Evolutionary conservation across 2,329 filamentous ascomycete species (phyloP).

Genomic region (Hypoxylon sp.): DNA sequence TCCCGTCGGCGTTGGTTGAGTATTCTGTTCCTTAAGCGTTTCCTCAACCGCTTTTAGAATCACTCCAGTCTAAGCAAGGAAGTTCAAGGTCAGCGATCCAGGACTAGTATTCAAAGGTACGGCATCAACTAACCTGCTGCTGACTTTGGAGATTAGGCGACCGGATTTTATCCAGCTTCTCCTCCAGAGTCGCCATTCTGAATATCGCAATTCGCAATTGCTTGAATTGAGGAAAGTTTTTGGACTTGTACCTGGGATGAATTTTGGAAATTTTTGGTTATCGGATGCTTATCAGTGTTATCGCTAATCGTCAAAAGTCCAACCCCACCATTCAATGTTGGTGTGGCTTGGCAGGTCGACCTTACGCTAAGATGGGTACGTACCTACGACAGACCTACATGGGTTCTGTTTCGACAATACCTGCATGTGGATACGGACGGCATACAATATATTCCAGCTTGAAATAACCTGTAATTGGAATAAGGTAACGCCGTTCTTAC

Average conservation of each 20-base stretch:
- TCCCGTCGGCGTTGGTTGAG: constrained; percentile 85
- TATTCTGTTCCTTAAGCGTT: constrained; percentile 89
- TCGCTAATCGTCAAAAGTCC: constrained; percentile 43
- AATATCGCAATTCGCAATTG: constrained; percentile 44
- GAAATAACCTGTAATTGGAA: constrained; percentile 15
- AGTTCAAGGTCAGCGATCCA: constrained; percentile 37
- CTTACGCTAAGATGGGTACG: constrained; percentile 3
- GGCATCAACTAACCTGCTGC: constrained; percentile 77
- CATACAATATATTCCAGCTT: constrained; percentile 23
- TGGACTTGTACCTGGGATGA: too few relatives aligned
- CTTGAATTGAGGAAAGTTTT: constrained; percentile 33
- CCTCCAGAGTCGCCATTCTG: constrained; percentile 75
- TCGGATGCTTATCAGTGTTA: constrained; percentile 51
- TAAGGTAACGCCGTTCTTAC: background rate
- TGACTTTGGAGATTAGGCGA: constrained; percentile 96
- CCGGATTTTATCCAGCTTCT: constrained; percentile 97
- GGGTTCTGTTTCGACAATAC: background rate
- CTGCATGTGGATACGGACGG: background rate
- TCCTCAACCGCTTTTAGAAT: constrained; percentile 94
- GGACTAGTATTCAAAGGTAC: background rate
- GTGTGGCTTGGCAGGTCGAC: constrained; percentile 27
- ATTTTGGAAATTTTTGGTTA: constrained; percentile 51
- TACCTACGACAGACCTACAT: background rate
- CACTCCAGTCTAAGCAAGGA: constrained; percentile 76
- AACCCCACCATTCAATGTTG: constrained; percentile 52